These are phyloP conservation scores for Pseudogymnoascus sp. DNA, from an alignment of 2,329 filamentous ascomycete genomes.

Conservation along the genomic window DNA sequence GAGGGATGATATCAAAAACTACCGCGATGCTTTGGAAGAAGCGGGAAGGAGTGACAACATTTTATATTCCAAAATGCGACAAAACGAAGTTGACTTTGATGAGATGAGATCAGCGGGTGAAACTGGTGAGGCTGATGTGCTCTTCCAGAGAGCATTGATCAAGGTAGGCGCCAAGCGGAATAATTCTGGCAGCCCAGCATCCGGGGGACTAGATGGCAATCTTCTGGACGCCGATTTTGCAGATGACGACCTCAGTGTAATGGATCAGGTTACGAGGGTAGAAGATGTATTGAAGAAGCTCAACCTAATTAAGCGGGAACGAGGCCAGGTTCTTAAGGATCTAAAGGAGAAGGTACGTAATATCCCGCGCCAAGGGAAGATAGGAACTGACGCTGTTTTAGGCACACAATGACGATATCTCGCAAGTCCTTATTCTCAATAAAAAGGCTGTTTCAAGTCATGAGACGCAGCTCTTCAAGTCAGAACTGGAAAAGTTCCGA, in stretches of 20 bases:
- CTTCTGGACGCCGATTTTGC: slow-evolving; percentile 88
- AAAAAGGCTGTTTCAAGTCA: slow-evolving; percentile 93
- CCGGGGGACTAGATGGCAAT: slow-evolving; percentile 57
- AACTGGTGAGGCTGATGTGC: slow-evolving; percentile 73
- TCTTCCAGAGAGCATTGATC: slow-evolving; percentile 81
- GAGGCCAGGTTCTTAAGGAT: slow-evolving; percentile 88
- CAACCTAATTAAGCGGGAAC: slow-evolving; percentile 84
- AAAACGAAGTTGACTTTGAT: slow-evolving; percentile 82
- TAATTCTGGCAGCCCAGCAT: slow-evolving; percentile 49
- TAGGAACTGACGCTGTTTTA: slow-evolving; percentile 29
- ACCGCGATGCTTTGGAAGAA: slow-evolving; percentile 82
- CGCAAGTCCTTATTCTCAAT: slow-evolving; percentile 92
- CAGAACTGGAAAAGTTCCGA: slow-evolving; percentile 94
- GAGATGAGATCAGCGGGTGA: slow-evolving; percentile 90
- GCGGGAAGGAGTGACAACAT: slow-evolving; percentile 79
- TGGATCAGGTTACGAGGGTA: slow-evolving; percentile 80
- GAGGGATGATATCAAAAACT: slow-evolving; percentile 77
- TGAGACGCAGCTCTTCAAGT: slow-evolving; percentile 85
- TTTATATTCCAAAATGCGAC: slow-evolving; percentile 71
- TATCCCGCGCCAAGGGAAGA: neutral
- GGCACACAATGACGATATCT: slow-evolving; percentile 96
- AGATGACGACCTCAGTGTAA: slow-evolving; percentile 69
- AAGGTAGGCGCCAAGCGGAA: slow-evolving; percentile 59
- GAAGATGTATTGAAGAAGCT: slow-evolving; percentile 88
- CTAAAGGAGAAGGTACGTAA: slow-evolving; percentile 82